phyloP scores from a whole-genome alignment of 192 early-diverging fungal genomes.

The Backusella mclennaniae region DNA sequence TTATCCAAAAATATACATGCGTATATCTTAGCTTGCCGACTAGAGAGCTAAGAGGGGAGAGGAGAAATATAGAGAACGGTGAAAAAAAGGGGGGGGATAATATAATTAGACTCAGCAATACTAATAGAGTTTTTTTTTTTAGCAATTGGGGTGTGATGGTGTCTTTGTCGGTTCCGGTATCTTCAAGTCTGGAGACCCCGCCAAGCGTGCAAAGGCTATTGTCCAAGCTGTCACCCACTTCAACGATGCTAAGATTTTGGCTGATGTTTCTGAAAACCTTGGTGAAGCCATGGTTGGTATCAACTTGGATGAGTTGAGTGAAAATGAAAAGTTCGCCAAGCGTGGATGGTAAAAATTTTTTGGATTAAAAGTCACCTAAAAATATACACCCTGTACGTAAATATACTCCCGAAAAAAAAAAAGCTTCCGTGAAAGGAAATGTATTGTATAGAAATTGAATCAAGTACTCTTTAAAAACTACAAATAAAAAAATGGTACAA shows the following conservation, averaged over 20 bases:
- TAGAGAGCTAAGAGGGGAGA: neutral
- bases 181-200: slow-evolving; percentile 93
- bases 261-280: slow-evolving; percentile 85
- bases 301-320: slow-evolving; percentile 70
- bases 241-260: slow-evolving; percentile 85
- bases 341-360: slow-evolving; percentile 20
- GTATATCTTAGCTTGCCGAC: neutral
- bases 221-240: slow-evolving; percentile 95
- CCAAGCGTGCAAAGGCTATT: slow-evolving; percentile 91
- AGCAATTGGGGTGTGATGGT: slow-evolving; percentile 95
- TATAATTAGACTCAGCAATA: neutral
- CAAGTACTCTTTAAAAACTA: slow-evolving; percentile 4
- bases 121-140: neutral
- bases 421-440: neutral
- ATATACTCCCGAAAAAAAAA: neutral
- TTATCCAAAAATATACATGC: neutral
- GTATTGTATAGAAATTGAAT: slow-evolving; percentile 5
- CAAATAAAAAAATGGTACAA: neutral
- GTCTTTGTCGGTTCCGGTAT: slow-evolving; percentile 98
- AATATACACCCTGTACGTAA: neutral
- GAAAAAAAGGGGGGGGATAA: neutral
- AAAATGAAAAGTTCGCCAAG: slow-evolving; percentile 23
- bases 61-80: neutral
- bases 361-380: neutral
- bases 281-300: slow-evolving; percentile 99